Evolutionary conservation across 306 rosid genomes (phyloP), one percentile per base, ranked within the genome.

Genomic region (Sicyos baderoa): DNA sequence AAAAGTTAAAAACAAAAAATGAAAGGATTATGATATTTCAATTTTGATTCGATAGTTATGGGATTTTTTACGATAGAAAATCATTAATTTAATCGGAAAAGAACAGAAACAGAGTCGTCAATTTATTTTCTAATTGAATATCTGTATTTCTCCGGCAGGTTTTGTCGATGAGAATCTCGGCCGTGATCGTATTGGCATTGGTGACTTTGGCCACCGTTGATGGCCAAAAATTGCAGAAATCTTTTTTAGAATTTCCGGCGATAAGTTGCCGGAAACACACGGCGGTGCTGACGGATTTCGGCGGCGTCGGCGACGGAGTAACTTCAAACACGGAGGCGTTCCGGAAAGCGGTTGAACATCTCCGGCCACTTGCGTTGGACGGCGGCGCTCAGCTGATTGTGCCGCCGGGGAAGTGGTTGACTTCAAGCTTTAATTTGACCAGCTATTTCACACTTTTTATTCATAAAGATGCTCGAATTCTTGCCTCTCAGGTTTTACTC

Each of bases 391-490:
- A 79, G 72, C 89, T 93, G 19, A 76, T 78, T 74, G 91, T 93
- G 48, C 97, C 99, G 1, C 85, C 95, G 0, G 99, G 97, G 3
- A 93, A 79, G 76, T 93, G 99, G 97, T 73, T 90, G 10, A 90
- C 97, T 10, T 96, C 94, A 0, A 88, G 97, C 75, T 90, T 93
- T 83, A 90, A 88, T 74, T 86, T 93, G 76, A 90, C 91, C 10
- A 90, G 94, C 72, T 89, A 87, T 72, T 92, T 92, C 84, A 92
- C 96, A 64, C 82, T 92, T 15, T 89, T 84, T 77, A 73, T 93
- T 21, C 83, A 93, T 1, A 88, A 85, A 72, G 97, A 85, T 79
- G 97, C 97, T 14, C 82, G 82, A 0, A 72, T 90, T 71, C 97
- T 90, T 54, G 99, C 63, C 12, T 82, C 96, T 56, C 91, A 88